Percentiles rank a stretch among this genome's conserved stretches.
These are phyloP conservation scores for Pharus latifolius DNA, from an alignment of 176 grass and related monocot genomes.

Conservation along the genomic window DNA sequence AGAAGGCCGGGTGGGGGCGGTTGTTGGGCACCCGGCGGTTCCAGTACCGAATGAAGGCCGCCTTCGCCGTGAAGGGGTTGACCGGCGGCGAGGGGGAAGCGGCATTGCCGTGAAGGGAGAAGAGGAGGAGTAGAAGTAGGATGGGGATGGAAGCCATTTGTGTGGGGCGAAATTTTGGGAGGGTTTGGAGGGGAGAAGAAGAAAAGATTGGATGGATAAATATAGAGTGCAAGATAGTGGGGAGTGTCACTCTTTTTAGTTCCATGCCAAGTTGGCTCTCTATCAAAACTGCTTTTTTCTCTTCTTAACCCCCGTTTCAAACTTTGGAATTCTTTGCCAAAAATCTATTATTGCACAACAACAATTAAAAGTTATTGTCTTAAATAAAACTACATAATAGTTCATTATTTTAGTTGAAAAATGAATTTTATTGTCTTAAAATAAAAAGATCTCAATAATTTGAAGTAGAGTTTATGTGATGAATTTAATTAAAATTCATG, in stretches of 20 bases:
- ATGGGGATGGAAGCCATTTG: background rate
- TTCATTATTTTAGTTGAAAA: no score
- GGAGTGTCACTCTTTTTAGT: background rate
- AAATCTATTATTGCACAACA: no score
- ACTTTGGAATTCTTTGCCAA: no score
- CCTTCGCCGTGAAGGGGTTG: conserved; percentile 76
- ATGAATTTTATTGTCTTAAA: no score
- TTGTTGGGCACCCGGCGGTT: conserved; percentile 82
- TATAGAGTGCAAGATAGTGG: background rate
- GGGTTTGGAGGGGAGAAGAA: conserved; percentile 4
- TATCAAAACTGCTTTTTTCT: no score
- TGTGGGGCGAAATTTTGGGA: background rate
- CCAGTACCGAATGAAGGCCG: conserved; percentile 83
- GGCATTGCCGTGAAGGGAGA: background rate
- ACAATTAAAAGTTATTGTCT: no score
- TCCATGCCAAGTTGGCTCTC: no score
- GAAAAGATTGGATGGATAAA: background rate
- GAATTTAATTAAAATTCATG: no score
- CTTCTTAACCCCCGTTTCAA: no score
- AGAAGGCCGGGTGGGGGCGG: conserved; percentile 67
- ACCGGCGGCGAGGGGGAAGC: background rate
- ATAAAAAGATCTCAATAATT: no score
- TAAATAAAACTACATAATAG: no score
- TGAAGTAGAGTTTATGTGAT: no score
- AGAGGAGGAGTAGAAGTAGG: background rate